Base-by-base conservation (phyloP, 768 basidiomycete species). In the Leccinum arenicola region DNA sequence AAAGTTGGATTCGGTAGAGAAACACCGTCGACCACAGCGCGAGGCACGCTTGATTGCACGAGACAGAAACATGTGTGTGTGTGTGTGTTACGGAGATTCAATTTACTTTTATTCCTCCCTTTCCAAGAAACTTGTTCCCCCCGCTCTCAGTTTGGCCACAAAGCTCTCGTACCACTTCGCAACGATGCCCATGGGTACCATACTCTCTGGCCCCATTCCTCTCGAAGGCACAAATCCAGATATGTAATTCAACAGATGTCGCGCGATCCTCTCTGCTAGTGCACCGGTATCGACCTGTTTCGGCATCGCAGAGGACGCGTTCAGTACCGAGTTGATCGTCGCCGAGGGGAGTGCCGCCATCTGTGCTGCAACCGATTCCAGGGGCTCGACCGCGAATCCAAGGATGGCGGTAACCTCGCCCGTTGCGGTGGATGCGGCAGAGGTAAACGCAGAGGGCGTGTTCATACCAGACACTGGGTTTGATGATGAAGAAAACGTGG, bases 351-450 rank as follows among this genome's bases (percentile, higher is more conserved):
- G 75, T 6, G 72, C 62, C 15, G 79, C 76, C 33, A 90, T 72
- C 63, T 94, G 86, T 1, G 77, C 68, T 43, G 82, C 76, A 55
- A 95, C 86, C 23, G 80, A 72, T 0, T 77, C 63, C 8, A 94
- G 76, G 7, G 91, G 89, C 73, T 94, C 93, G 70, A 94, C 82
- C 12, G 91, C 80, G 57, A 95, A 76, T 1, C 93, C 93, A 7
- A 95, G 82, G 57, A 89, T 80, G 25, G 89, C 90, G 0, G 84
- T 87, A 29, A 88, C 84, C 49, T 83, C 83, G 3, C 75, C 72
- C 48, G 73, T 68, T 5, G 73, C 69, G 23, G 71, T 60, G 8
- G 73, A 68, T 47, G 74, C 47, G 8, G 65, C 63, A 19, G 62
- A 58, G 8, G 72, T 64, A 52, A 73, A 75, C n/a, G 73, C 74